phyloP scores from a whole-genome alignment of 2,329 filamentous ascomycete genomes.

The Coccinonectria pachysandricola region DNA sequence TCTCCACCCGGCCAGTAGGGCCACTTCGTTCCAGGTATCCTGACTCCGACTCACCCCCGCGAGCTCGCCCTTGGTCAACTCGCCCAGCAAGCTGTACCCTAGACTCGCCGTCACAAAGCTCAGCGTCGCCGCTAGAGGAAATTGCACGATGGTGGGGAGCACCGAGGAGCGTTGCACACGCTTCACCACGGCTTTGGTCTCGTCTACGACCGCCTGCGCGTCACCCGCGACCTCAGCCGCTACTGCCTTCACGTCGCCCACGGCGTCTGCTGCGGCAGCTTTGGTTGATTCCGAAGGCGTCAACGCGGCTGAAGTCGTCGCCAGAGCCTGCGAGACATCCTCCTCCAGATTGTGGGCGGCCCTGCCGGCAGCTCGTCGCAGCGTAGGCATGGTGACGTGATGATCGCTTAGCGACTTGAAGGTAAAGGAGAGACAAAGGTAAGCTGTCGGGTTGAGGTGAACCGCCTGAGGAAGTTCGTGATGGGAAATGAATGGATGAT shows the following conservation, averaged over 20 bases:
- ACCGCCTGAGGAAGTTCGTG: no score
- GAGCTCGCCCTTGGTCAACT: slow-evolving; percentile 54
- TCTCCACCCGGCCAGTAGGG: slow-evolving; percentile 41
- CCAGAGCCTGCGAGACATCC: no score
- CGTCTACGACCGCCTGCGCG: no score
- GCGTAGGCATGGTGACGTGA: slow-evolving; percentile 16
- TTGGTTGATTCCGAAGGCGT: slow-evolving; percentile 4
- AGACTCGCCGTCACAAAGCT: slow-evolving; percentile 53
- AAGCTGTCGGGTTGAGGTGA: no score
- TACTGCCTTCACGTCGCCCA: no score
- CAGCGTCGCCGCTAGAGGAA: slow-evolving; percentile 41
- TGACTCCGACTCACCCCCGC: slow-evolving; percentile 54
- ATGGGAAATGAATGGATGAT: no score
- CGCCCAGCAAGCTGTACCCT: slow-evolving; percentile 52
- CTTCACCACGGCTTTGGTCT: no score
- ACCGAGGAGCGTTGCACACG: no score
- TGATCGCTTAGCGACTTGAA: no score
- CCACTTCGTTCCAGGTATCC: slow-evolving; percentile 53
- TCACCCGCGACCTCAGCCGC: no score
- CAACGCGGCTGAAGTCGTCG: slow-evolving; percentile 4
- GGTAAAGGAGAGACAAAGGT: no score
- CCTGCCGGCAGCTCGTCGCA: slow-evolving; percentile 13
- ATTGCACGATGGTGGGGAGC: slow-evolving; percentile 36
- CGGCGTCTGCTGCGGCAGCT: slow-evolving; percentile 1
- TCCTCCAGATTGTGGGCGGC: slow-evolving; percentile 7